Conservation (phyloP, 192 early-diverging fungal species). For the Chytriomyces confervae region DNA sequence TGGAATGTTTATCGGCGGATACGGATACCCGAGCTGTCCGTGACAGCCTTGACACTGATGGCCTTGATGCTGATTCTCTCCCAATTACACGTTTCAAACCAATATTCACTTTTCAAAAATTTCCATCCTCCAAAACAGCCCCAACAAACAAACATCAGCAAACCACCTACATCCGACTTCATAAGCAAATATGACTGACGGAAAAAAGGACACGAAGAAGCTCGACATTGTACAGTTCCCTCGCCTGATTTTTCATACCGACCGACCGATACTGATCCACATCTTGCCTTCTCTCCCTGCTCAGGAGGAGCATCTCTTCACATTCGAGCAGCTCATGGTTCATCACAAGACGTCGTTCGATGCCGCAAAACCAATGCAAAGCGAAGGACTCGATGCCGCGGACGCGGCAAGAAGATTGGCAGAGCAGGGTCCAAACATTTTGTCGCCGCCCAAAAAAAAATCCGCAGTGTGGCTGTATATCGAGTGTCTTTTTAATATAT, state of each 20-base stretch:
- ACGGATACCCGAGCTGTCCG: too few species aligned
- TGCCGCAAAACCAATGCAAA: slow-evolving; percentile 62
- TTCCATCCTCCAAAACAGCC: too few species aligned
- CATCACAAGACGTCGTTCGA: slow-evolving; percentile 60
- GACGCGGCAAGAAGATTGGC: slow-evolving; percentile 66
- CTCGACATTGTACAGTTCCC: slow-evolving; percentile 37
- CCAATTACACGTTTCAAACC: too few species aligned
- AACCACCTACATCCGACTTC: too few species aligned
- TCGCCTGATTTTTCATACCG: not conserved
- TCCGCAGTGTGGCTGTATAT: slow-evolving; percentile 74
- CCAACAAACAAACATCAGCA: too few species aligned
- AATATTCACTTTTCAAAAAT: too few species aligned
- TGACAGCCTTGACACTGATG: too few species aligned
- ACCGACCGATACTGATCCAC: too few species aligned
- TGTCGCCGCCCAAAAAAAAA: slow-evolving; percentile 84
- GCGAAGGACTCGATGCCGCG: slow-evolving; percentile 62
- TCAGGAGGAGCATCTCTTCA: slow-evolving; percentile 62
- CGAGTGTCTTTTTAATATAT: slow-evolving; percentile 71
- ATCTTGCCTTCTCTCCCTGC: too few species aligned
- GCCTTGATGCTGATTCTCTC: too few species aligned
- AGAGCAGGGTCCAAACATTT: slow-evolving; percentile 77
- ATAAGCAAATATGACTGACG: not conserved
- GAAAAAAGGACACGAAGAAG: slow-evolving; percentile 36
- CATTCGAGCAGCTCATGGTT: slow-evolving; percentile 52
- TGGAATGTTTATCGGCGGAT: too few species aligned